Conservation (phyloP, 345 rosid species). For the Psidium guajava region DNA sequence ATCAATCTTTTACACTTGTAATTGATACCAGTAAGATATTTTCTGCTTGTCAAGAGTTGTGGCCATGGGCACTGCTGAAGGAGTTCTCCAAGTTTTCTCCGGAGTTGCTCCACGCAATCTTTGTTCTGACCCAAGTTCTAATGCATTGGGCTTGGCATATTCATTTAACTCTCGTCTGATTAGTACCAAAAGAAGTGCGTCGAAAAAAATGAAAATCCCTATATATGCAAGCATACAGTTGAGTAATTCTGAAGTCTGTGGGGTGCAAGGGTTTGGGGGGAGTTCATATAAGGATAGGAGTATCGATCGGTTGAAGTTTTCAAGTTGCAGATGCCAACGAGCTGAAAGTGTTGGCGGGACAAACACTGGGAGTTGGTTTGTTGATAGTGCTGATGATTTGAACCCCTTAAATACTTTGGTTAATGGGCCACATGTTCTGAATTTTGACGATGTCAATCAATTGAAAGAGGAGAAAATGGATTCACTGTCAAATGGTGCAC, state of each 20-base stretch:
- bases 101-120: constrained; percentile 24
- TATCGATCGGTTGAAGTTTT: constrained; percentile 9
- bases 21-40: not conserved
- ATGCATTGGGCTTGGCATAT: constrained; percentile 9
- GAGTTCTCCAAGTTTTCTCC: constrained; percentile 32
- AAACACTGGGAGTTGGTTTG: constrained; percentile 21
- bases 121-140: constrained; percentile 11
- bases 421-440: constrained; percentile 12
- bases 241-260: constrained; percentile 1
- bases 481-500: constrained; percentile 16
- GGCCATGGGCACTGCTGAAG: constrained; percentile 39
- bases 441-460: constrained; percentile 21
- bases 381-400: constrained; percentile 26
- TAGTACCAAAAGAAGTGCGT: constrained; percentile 17
- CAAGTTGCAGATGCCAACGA: constrained; percentile 32
- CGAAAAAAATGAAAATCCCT: constrained; percentile 1
- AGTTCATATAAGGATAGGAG: constrained; percentile 1
- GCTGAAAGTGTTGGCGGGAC: constrained; percentile 22
- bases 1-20: not conserved
- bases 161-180: constrained; percentile 9
- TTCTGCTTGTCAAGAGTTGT: not conserved
- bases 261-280: constrained; percentile 3
- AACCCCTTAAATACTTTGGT: constrained; percentile 22
- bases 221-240: constrained; percentile 12
- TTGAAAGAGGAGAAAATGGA: constrained; percentile 18